These are phyloP conservation scores for Dendrocalamus latiflorus DNA, from an alignment of 202 grass and related monocot genomes.

Conservation along the genomic window DNA sequence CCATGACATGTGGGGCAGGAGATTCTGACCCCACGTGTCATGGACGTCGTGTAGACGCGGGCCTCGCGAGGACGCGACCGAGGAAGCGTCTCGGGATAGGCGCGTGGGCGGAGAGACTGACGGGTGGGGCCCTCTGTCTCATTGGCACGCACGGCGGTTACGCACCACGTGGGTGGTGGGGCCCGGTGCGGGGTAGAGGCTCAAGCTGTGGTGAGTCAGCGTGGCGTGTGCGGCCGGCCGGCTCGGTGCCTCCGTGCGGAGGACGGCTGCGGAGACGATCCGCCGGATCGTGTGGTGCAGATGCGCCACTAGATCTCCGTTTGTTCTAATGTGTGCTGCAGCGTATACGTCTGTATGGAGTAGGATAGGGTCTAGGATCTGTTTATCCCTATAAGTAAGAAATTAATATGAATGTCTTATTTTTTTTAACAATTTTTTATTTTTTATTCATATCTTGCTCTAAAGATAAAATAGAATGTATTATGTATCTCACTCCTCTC, in stretches of 20 bases:
- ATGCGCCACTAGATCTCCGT: not conserved
- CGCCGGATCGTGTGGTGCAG: not conserved
- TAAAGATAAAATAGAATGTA: too few relatives aligned
- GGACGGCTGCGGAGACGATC: not conserved
- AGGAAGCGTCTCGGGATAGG: not conserved
- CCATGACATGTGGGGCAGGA: not conserved
- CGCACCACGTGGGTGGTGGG: not conserved
- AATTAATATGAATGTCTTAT: too few relatives aligned
- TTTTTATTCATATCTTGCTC: too few relatives aligned
- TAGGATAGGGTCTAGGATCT: too few relatives aligned
- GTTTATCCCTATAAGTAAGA: too few relatives aligned
- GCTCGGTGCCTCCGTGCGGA: not conserved
- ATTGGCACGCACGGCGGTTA: not conserved
- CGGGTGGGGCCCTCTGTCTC: not conserved
- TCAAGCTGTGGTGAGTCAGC: not conserved
- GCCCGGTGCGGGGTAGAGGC: not conserved
- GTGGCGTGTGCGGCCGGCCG: not conserved
- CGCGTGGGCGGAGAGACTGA: not conserved
- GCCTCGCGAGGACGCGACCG: not conserved
- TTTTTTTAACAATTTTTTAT: too few relatives aligned
- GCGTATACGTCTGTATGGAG: not conserved
- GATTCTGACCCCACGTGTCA: not conserved
- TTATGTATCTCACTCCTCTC: too few relatives aligned
- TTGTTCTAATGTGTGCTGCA: not conserved
- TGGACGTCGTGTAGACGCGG: fast-evolving